Base-by-base conservation (phyloP, 768 basidiomycete genomes). In the Lactarius sp. region DNA sequence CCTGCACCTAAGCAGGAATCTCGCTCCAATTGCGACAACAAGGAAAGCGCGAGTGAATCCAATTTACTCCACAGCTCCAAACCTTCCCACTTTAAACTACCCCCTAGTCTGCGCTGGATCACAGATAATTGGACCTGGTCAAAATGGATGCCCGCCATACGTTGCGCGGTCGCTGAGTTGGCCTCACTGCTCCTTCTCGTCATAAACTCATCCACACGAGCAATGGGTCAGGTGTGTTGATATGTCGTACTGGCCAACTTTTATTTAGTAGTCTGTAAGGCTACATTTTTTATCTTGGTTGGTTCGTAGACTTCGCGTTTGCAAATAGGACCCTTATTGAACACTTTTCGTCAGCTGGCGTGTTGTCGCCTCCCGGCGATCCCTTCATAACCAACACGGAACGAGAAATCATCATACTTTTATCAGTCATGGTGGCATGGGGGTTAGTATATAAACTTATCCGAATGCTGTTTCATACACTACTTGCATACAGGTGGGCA, bases 361-460 rank as follows among this genome's bases (percentile, higher is more conserved):
- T 90, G 66, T 67, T 91, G 3, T 86, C 85, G 4, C 85, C 89
- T 1, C 87, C 89, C 0, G 75, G 70, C 22, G 87, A 87, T 59
- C 85, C 87, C 0, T 88, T 90, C 68, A 74, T 87, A n/a, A 76
- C 80, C 4, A 85, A 86, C 4, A 70, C 88, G 14, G 88, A 90
- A 69, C 83, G 86, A 1, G 87, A 90, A 69, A 50, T 81, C 9
- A 75, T 81, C 6, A 81, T 85, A 41, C 62, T 88, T 6, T 20
- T 77, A 0, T 83, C 85, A 52, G 79, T 79, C 0, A 66, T 75
- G 1, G 20, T 77, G 9, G 77, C 78, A 33, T 90, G 86, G 86
- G 87, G 81, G 86, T 65, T 7, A 60, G 66, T 65, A 27, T 52
- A 12, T 86, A 66, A 37, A 12, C 84, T 80, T 16, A 37, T 60